Base-by-base conservation (phyloP, 208 protist genomes). In the Sergeia podlipaevii region DNA sequence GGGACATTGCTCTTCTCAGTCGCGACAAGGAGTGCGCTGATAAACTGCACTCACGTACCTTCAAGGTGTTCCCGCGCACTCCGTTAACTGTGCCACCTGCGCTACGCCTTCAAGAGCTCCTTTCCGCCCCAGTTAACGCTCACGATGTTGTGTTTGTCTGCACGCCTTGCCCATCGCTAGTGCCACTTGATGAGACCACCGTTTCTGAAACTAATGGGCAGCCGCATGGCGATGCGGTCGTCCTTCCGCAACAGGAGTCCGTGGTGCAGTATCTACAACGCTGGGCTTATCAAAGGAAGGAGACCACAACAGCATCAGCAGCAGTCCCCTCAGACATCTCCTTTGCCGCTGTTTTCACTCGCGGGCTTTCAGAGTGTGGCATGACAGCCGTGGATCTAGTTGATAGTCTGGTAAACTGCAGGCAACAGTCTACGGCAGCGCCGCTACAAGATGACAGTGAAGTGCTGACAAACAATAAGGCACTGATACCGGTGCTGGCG, bases 291-390 rank as follows among this genome's bases (percentile, higher is more conserved):
- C n/a, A n/a, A n/a, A n/a, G n/a, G n/a, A n/a, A n/a, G n/a, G n/a
- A n/a, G 47, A 2, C 24, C 8, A 2, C 28, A 18, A 4, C 37
- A 37, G 13, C 38, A 20, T 5, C 44, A 1, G 48, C n/a, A 10
- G 6, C n/a, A 20, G 0, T n/a, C 15, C 17, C 27, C 2, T 1
- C 32, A 11, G 28, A 10, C 4, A 28, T 50, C 4, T 61, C 29
- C 17, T 74, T 77, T 60, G 45, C 60, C 15, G 60, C 34, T 18
- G 29, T 69, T n/a, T 80, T 89, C 59, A 81, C 70, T 4, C 69
- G 77, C 13, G 81, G 81, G 27, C 70, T 85, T 30, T 57, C 65
- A 1, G 63, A 67, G 8, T 63, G 79, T n/a, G 81, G 81, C 20
- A 32, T 41, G 2, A 65, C 69, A 8, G 41, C 77, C 2, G 58